A percentile compares a stretch with the other conserved stretches of the same genome.
Evolutionary conservation across 495 filamentous ascomycete species (phyloP).

Genomic region (Xylaria venustula): DNA sequence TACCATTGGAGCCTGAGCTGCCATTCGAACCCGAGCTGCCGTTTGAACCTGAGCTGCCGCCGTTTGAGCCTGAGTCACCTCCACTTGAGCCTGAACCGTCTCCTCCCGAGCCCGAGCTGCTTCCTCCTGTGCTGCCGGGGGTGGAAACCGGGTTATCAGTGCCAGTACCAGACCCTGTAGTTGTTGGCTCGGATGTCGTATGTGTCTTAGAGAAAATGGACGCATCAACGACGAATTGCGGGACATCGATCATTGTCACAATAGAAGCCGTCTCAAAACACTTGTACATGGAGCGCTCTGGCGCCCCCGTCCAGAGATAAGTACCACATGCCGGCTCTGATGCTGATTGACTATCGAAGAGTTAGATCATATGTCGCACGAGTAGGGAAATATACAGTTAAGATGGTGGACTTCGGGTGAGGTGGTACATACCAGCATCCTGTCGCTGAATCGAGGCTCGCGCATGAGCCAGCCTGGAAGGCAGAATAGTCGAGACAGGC

Average conservation of each 20-base stretch:
- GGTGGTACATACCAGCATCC: constrained; percentile 39
- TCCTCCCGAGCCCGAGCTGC: background rate
- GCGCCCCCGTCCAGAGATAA: constrained; percentile 34
- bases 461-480: constrained; percentile 22
- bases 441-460: constrained; percentile 16
- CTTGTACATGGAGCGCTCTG: constrained; percentile 34
- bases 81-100: background rate
- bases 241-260: constrained; percentile 31
- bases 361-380: constrained; percentile 6
- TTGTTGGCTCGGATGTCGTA: constrained; percentile 14
- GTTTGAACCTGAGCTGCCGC: background rate
- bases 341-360: background rate
- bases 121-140: background rate
- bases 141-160: background rate
- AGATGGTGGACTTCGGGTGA: background rate
- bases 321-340: constrained; percentile 32
- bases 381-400: background rate
- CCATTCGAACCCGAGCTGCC: background rate
- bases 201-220: constrained; percentile 16
- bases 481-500: constrained; percentile 37
- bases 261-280: constrained; percentile 25
- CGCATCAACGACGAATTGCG: constrained; percentile 29
- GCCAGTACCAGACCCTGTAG: background rate
- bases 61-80: background rate
- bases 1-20: background rate